These are phyloP conservation scores for Backusella tarrabulga DNA, from an alignment of 192 early-diverging fungal genomes.

Conservation along the genomic window DNA sequence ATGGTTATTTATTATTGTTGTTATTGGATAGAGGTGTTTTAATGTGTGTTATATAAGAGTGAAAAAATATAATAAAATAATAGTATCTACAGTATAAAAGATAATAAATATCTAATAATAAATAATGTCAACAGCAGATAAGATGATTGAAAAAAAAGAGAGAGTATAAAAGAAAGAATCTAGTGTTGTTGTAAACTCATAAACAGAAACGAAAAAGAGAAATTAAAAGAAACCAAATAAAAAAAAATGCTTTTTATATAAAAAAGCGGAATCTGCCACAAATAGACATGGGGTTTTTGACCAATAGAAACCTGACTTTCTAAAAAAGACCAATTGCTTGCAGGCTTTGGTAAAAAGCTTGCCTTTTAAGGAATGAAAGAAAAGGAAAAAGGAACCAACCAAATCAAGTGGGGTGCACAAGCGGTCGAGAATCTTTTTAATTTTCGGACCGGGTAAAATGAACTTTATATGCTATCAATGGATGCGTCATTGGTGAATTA, in stretches of 20 bases:
- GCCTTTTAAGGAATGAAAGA: background rate
- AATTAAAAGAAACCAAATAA: background rate
- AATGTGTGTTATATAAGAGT: background rate
- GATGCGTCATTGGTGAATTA: background rate
- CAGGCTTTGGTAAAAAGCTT: background rate
- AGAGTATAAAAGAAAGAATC: conserved; percentile 1
- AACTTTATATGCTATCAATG: background rate
- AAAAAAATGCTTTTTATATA: conserved; percentile 6
- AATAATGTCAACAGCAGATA: background rate
- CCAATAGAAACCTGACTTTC: background rate
- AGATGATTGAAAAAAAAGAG: background rate
- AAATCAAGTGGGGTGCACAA: background rate
- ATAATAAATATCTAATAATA: background rate
- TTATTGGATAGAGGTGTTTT: too few species aligned
- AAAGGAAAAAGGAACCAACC: background rate
- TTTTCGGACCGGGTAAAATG: background rate
- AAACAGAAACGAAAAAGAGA: conserved; percentile 8
- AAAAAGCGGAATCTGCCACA: conserved; percentile 3
- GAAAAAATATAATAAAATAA: background rate
- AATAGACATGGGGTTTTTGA: background rate
- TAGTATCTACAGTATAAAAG: background rate
- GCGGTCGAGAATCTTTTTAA: background rate
- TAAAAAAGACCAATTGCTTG: background rate
- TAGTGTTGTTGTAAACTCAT: background rate
- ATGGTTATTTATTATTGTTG: background rate